Base-by-base conservation (phyloP, 345 rosid species). In the Garcia nutans region DNA sequence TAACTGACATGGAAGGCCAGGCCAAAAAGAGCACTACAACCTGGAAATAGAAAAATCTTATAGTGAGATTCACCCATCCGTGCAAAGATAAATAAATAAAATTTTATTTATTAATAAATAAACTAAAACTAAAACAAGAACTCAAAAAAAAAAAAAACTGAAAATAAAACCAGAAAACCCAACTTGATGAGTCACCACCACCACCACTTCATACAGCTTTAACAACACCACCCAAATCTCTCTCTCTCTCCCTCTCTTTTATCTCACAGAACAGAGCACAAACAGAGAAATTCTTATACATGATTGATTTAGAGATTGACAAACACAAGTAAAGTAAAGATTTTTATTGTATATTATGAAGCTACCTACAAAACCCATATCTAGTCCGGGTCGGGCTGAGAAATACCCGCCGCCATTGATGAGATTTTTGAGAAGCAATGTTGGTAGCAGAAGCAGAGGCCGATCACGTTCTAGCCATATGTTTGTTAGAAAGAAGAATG, bases 371-470 rank as follows among this genome's bases (percentile, higher is more conserved):
- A 91, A 91, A 82, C 86, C 93, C 84, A 82, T 81, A 26, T 89
- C 94, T 1, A 94, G 99, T 77, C 99, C 99, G 80, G 94, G 97
- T 77, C 95, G 97, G 80, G 63, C 93, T 0, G 97, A 94, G 75
- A 94, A 88, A 82, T 89, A 87, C 72, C 97, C 99, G 59, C 93
- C 99, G 56, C 92, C 93, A 16, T 84, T 92, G 73, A 87, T 92
- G 99, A 84, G 93, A 85, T 90, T 90, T 81, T 79, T 92, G 70
- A 84, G 93, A 44, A 91, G 87, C 77, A 92, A 84, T 78, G 87
- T 63, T 45, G 91, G 90, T 6, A 88, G 93, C 83, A 85, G 84
- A 77, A 91, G 97, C 83, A 87, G 89, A 75, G 91, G 98, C 17
- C 80, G 90, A 84, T 87, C 95, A 33, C 90, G 95, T 63, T 82